Evolutionary conservation across 371 early-diverging fungal species (phyloP).

Genomic region (Paraphysoderma sedebokerense): DNA sequence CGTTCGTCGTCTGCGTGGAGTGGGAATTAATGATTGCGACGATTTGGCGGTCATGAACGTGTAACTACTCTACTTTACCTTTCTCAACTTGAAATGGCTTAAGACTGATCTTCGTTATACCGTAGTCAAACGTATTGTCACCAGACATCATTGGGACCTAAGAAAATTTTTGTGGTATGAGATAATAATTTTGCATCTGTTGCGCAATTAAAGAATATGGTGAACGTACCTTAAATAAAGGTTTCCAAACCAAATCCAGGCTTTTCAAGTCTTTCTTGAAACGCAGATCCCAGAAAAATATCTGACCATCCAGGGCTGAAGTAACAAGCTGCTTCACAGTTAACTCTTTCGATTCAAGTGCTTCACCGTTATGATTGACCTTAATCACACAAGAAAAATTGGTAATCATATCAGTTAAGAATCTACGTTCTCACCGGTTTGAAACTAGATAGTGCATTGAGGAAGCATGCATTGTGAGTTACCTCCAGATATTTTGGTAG

Average conservation of each 20-base stretch:
- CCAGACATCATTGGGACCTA: conserved; percentile 24
- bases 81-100: conserved; percentile 2
- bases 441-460: too few species aligned
- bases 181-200: too few species aligned
- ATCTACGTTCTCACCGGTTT: too few species aligned
- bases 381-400: too few species aligned
- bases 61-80: conserved; percentile 2
- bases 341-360: too few species aligned
- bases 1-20: too few species aligned
- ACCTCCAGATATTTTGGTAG: too few species aligned
- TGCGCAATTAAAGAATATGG: too few species aligned
- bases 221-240: conserved; percentile 23
- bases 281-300: conserved; percentile 31
- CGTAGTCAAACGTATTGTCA: conserved; percentile 36
- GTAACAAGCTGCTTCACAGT: conserved; percentile 27
- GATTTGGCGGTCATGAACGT: neutral
- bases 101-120: conserved; percentile 20
- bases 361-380: conserved; percentile 16
- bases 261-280: conserved; percentile 24
- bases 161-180: too few species aligned
- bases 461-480: too few species aligned
- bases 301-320: conserved; percentile 25
- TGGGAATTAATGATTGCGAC: neutral
- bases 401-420: too few species aligned
- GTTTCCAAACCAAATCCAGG: conserved; percentile 31